phyloP scores from a whole-genome alignment of 1,284 basidiomycete species.

The Volvariella surrecta region DNA sequence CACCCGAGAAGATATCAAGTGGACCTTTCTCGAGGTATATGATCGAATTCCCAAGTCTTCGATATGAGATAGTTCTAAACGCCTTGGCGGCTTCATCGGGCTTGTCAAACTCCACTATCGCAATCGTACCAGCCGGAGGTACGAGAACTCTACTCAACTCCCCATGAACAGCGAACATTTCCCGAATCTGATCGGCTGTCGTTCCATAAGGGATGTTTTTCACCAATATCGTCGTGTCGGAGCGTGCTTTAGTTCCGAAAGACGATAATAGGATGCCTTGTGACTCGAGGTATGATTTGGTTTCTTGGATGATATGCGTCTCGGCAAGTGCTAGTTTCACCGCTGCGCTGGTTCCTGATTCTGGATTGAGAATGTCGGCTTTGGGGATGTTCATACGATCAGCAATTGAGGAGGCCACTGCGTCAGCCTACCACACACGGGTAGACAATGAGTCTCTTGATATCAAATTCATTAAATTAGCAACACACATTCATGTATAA shows the following conservation, averaged over 20 bases:
- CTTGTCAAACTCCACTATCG: slow-evolving; percentile 82
- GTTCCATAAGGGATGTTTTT: slow-evolving; percentile 98
- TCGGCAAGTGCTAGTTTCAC: slow-evolving; percentile 95
- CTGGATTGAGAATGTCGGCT: slow-evolving; percentile 78
- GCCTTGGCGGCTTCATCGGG: slow-evolving; percentile 66
- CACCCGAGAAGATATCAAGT: slow-evolving; percentile 61
- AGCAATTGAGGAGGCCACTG: slow-evolving; percentile 79
- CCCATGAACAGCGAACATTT: slow-evolving; percentile 78
- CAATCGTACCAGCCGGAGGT: slow-evolving; percentile 91
- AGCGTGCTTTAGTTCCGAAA: slow-evolving; percentile 49
- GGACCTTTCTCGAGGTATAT: slow-evolving; percentile 94
- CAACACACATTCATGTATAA: slow-evolving; percentile 93
- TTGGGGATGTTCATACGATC: slow-evolving; percentile 80
- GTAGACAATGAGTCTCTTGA: slow-evolving; percentile 4
- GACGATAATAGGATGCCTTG: slow-evolving; percentile 60
- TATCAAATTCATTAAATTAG: background rate
- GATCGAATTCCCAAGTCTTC: slow-evolving; percentile 82
- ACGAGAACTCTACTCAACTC: slow-evolving; percentile 72
- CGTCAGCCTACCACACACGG: slow-evolving; percentile 67
- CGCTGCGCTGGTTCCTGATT: slow-evolving; percentile 63
- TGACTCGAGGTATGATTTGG: slow-evolving; percentile 80
- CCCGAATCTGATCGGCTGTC: slow-evolving; percentile 61
- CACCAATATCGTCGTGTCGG: slow-evolving; percentile 82
- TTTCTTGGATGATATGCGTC: slow-evolving; percentile 93
- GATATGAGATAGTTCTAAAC: slow-evolving; percentile 81